These are phyloP conservation scores for Fusarium sp. DNA, from an alignment of 2,329 filamentous ascomycete species.

Conservation along the genomic window DNA sequence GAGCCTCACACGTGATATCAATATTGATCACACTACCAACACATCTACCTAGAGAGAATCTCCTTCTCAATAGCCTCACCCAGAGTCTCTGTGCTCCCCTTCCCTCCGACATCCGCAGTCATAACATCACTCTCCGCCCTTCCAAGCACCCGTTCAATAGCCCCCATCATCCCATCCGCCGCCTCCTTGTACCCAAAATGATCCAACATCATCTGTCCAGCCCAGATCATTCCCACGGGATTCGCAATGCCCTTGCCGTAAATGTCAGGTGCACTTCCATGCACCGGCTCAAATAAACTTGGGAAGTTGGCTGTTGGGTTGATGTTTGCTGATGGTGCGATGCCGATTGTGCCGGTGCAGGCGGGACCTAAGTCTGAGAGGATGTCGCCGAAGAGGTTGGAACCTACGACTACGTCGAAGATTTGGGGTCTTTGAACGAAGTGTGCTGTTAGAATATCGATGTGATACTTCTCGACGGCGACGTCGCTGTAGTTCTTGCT, in stretches of 20 bases:
- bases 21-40: no score
- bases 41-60: no score
- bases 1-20: no score
- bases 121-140: slow-evolving; percentile 48
- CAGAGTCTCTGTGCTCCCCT: slow-evolving; percentile 40
- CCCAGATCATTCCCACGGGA: slow-evolving; percentile 78
- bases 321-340: slow-evolving; percentile 76
- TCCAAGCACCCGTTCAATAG: slow-evolving; percentile 72
- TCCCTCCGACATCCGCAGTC: slow-evolving; percentile 49
- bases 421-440: slow-evolving; percentile 70
- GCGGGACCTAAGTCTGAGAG: slow-evolving; percentile 78
- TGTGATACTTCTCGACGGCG: slow-evolving; percentile 71
- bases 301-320: slow-evolving; percentile 66
- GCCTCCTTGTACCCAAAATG: slow-evolving; percentile 44
- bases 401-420: slow-evolving; percentile 72
- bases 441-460: slow-evolving; percentile 73
- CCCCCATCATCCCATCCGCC: slow-evolving; percentile 66
- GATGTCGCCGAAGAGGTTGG: slow-evolving; percentile 73
- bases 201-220: slow-evolving; percentile 69
- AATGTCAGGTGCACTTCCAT: slow-evolving; percentile 79
- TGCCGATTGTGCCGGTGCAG: slow-evolving; percentile 76
- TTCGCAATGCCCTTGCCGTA: slow-evolving; percentile 79
- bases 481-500: slow-evolving; percentile 68
- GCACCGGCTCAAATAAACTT: slow-evolving; percentile 73
- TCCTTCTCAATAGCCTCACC: slow-evolving; percentile 25